A percentile compares a stretch with the other conserved stretches of the same genome.
These are phyloP conservation scores for Pisolithus thermaeus DNA, from an alignment of 1,284 basidiomycete species.

Conservation along the genomic window DNA sequence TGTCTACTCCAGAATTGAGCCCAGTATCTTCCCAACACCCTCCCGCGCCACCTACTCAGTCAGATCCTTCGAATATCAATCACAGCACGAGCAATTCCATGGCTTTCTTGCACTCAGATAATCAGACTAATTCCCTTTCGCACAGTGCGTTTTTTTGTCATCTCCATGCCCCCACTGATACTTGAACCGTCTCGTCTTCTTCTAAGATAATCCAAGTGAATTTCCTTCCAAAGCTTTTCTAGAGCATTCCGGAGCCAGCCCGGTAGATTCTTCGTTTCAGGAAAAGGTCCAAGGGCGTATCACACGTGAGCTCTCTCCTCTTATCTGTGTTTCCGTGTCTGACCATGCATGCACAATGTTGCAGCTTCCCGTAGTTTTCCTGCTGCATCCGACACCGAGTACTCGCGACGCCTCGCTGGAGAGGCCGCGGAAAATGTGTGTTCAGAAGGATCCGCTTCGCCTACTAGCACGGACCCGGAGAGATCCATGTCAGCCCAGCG, in stretches of 20 bases:
- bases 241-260: conserved; percentile 9
- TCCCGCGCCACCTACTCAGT: conserved; percentile 18
- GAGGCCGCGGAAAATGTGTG: background rate
- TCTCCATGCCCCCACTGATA: background rate
- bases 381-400: conserved; percentile 7
- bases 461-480: conserved; percentile 7
- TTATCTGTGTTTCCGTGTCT: background rate
- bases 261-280: conserved; percentile 6
- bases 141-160: conserved; percentile 6
- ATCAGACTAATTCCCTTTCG: conserved; percentile 17
- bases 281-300: conserved; percentile 13
- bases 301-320: conserved; percentile 17
- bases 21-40: conserved; percentile 11
- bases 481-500: conserved; percentile 16
- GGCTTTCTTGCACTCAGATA: conserved; percentile 12
- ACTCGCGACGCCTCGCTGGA: conserved; percentile 8
- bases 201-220: conserved; percentile 7
- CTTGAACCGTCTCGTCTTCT: background rate
- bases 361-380: conserved; percentile 25
- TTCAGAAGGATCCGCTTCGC: conserved; percentile 11
- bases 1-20: conserved; percentile 3
- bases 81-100: conserved; percentile 13
- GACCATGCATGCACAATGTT: conserved; percentile 1
- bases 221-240: conserved; percentile 7
- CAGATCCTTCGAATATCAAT: conserved; percentile 4